phyloP scores from a whole-genome alignment of 148 eudicot genomes.

The Fagopyrum tataricum region DNA sequence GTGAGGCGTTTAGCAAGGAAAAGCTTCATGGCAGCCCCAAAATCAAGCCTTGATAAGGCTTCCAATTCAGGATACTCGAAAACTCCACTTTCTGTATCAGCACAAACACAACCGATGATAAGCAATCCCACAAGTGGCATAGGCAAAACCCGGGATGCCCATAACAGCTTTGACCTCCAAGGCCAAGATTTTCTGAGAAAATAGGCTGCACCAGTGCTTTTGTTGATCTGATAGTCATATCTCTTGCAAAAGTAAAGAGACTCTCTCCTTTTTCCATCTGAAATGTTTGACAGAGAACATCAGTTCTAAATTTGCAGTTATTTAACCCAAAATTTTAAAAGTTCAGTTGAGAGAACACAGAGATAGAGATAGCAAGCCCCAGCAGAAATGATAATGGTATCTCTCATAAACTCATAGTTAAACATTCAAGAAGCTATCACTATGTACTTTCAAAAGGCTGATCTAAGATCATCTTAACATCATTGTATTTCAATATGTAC shows the following conservation, averaged over 20 bases:
- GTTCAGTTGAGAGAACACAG: neutral
- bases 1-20: slow-evolving; percentile 86
- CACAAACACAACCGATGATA: slow-evolving; percentile 70
- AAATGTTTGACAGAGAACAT: slow-evolving; percentile 14
- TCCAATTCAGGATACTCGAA: slow-evolving; percentile 71
- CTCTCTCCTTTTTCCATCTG: slow-evolving; percentile 93
- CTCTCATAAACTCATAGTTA: neutral
- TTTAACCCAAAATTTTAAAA: neutral
- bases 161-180: slow-evolving; percentile 87
- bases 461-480: neutral
- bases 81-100: slow-evolving; percentile 53
- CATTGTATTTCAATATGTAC: neutral
- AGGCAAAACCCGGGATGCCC: slow-evolving; percentile 93
- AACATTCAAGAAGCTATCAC: neutral
- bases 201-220: slow-evolving; percentile 63
- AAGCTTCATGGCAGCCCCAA: slow-evolving; percentile 90
- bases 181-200: slow-evolving; percentile 65
- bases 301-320: neutral
- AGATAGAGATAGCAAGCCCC: neutral
- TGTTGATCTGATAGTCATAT: slow-evolving; percentile 78
- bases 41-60: slow-evolving; percentile 87
- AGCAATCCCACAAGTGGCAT: slow-evolving; percentile 97
- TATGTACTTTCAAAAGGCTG: neutral
- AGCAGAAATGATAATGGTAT: neutral
- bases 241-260: slow-evolving; percentile 86